phyloP scores from a whole-genome alignment of 2,329 filamentous ascomycete genomes.

The Ilyonectria robusta region DNA sequence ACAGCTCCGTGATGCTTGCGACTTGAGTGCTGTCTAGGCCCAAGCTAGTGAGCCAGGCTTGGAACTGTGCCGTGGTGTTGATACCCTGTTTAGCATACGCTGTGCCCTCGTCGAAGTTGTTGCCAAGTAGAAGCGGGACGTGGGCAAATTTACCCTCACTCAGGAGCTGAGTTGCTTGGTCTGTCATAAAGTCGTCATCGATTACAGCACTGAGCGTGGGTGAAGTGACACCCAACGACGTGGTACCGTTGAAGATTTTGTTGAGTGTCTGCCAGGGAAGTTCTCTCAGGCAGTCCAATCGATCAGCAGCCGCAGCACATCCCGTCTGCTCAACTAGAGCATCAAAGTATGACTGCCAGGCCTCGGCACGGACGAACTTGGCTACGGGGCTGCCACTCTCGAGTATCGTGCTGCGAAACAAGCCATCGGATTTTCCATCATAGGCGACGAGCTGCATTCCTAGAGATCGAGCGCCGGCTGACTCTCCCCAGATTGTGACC shows the following conservation, averaged over 20 bases:
- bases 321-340: slow-evolving; percentile 44
- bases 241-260: slow-evolving; percentile 47
- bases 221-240: slow-evolving; percentile 28
- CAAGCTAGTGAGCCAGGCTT: slow-evolving; percentile 37
- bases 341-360: slow-evolving; percentile 51
- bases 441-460: slow-evolving; percentile 66
- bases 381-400: slow-evolving; percentile 61
- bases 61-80: slow-evolving; percentile 68
- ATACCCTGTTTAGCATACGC: slow-evolving; percentile 67
- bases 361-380: slow-evolving; percentile 34
- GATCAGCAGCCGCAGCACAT: slow-evolving; percentile 41
- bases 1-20: slow-evolving; percentile 58
- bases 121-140: slow-evolving; percentile 73
- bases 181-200: slow-evolving; percentile 60
- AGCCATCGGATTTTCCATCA: slow-evolving; percentile 64
- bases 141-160: slow-evolving; percentile 71
- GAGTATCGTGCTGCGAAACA: slow-evolving; percentile 68
- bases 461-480: slow-evolving; percentile 65
- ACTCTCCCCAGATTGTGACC: slow-evolving; percentile 69
- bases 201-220: slow-evolving; percentile 40
- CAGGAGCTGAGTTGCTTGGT: slow-evolving; percentile 65
- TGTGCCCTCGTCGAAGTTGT: slow-evolving; percentile 76
- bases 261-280: slow-evolving; percentile 51
- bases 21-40: slow-evolving; percentile 47
- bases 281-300: slow-evolving; percentile 50